Base-by-base conservation (phyloP, 176 grass and related monocot species). In the Calamus simplicifolius region DNA sequence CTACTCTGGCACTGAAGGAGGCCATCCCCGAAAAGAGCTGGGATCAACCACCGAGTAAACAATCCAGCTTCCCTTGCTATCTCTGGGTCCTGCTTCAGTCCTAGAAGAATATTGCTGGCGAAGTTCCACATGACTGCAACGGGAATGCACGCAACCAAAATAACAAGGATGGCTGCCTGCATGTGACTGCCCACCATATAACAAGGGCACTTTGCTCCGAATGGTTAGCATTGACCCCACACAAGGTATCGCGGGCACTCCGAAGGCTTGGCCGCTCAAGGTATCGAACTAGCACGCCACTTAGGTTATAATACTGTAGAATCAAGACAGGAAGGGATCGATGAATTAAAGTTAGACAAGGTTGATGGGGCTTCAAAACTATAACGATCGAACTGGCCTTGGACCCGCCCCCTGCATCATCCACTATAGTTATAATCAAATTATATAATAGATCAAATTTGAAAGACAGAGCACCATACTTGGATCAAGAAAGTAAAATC, bases 221-320 rank as follows among this genome's bases (percentile, higher is more conserved):
- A 88, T 18, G 81, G 70, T 76, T 94, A 81, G n/a, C n/a, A n/a
- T n/a, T n/a, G n/a, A n/a, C n/a, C n/a, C 89, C 89, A 28, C 84
- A 94, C 13, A 95, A 14, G 2, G 76, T 79, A 56, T 79, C 76
- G 43, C 72, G 35, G 31, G 76, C 76, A 61, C 76, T 79, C 1
- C n/a, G n/a, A n/a, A n/a, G n/a, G n/a, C n/a, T n/a, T n/a, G n/a
- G n/a, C n/a, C n/a, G n/a, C n/a, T n/a, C n/a, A n/a, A n/a, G n/a
- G n/a, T n/a, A n/a, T n/a, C n/a, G n/a, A n/a, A n/a, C n/a, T n/a
- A n/a, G n/a, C n/a, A n/a, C n/a, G n/a, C n/a, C n/a, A n/a, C n/a
- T n/a, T n/a, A n/a, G n/a, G n/a, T n/a, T n/a, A n/a, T n/a, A n/a
- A n/a, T n/a, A n/a, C n/a, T n/a, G n/a, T n/a, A n/a, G n/a, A n/a